These are phyloP conservation scores for Daphne laureola DNA, from an alignment of 441 rosid genomes.

Conservation along the genomic window DNA sequence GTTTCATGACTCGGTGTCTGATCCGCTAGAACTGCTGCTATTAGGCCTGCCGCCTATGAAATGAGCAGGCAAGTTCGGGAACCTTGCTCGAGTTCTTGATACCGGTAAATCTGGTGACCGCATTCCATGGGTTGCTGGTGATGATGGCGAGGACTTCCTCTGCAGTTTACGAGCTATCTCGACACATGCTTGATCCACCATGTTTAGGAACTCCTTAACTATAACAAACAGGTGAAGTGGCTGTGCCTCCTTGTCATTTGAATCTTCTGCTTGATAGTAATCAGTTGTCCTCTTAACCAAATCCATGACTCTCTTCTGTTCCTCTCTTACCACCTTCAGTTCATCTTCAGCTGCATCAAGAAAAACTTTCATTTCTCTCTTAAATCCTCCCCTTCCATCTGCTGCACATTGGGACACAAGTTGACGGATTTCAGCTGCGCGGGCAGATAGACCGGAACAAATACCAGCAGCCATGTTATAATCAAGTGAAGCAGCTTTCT, in stretches of 20 bases:
- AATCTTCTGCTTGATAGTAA: conserved; percentile 70
- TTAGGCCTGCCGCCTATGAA: conserved; percentile 35
- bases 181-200: conserved; percentile 75
- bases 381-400: conserved; percentile 37
- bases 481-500: conserved; percentile 68
- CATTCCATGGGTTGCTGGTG: conserved; percentile 22
- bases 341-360: conserved; percentile 56
- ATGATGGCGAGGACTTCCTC: conserved; percentile 22
- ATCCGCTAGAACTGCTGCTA: conserved; percentile 41
- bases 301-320: conserved; percentile 53
- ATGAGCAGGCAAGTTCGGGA: conserved; percentile 64
- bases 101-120: conserved; percentile 27
- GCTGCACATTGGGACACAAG: conserved; percentile 27
- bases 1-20: conserved; percentile 50
- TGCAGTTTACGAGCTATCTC: conserved; percentile 68
- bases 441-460: conserved; percentile 38
- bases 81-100: conserved; percentile 40
- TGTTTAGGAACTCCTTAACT: conserved; percentile 61
- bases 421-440: conserved; percentile 35
- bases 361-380: conserved; percentile 52
- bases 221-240: conserved; percentile 64
- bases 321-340: conserved; percentile 31
- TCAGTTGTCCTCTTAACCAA: conserved; percentile 61
- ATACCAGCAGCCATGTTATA: conserved; percentile 41
- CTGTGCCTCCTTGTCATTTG: conserved; percentile 38